Evolutionary conservation across 1,284 basidiomycete species (phyloP).

Genomic region (Mycena citricolor): DNA sequence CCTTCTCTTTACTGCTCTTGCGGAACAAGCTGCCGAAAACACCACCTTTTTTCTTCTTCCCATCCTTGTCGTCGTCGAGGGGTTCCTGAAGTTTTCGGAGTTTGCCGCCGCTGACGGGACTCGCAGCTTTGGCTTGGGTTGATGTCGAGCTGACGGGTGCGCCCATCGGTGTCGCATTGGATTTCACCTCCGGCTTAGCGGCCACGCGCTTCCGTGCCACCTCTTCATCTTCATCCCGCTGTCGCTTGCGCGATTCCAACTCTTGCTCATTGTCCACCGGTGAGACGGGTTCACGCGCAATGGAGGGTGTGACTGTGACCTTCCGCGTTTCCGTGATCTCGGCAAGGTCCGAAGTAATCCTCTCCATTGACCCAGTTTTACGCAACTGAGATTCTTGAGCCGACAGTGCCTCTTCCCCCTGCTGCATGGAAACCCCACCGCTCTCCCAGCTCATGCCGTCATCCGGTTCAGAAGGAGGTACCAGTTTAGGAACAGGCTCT

Average conservation of each 20-base stretch:
- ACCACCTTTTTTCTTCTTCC: constrained; percentile 71
- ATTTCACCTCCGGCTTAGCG: too few relatives aligned
- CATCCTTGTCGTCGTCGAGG: constrained; percentile 54
- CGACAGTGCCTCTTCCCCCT: constrained; percentile 38
- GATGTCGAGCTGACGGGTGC: constrained; percentile 40
- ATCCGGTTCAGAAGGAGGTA: constrained; percentile 55
- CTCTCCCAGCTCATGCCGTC: constrained; percentile 80
- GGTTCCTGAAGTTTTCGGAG: constrained; percentile 64
- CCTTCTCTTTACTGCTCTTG: constrained; percentile 79
- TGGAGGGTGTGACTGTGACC: constrained; percentile 73
- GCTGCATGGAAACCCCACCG: constrained; percentile 44
- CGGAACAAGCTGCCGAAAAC: constrained; percentile 77
- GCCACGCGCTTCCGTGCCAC: constrained; percentile 58
- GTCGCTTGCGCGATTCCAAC: constrained; percentile 52
- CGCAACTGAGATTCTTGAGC: constrained; percentile 20
- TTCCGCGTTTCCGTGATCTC: constrained; percentile 68
- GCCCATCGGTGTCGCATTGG: constrained; percentile 30
- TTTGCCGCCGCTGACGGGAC: constrained; percentile 42
- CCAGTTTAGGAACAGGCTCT: constrained; percentile 18
- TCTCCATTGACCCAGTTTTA: constrained; percentile 23
- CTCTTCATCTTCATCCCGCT: constrained; percentile 67
- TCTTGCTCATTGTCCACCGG: constrained; percentile 11
- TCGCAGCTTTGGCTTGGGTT: constrained; percentile 30
- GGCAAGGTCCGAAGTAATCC: constrained; percentile 49
- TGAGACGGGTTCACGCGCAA: constrained; percentile 58